These are phyloP conservation scores for Suhomyces prunicola DNA, from an alignment of 805 yeast species.

Conservation along the genomic window DNA sequence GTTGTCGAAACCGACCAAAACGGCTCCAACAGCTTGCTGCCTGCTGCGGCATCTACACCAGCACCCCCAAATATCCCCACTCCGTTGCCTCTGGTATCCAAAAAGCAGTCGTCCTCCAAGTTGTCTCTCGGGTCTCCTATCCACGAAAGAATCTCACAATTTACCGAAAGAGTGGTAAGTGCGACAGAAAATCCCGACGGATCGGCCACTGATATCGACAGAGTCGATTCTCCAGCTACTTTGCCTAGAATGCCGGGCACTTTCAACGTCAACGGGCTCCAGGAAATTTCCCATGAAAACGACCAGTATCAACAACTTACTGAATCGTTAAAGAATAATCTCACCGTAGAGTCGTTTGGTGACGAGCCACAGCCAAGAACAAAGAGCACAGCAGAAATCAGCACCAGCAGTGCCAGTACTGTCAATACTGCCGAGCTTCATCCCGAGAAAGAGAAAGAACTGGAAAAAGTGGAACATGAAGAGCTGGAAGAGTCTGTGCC, in stretches of 20 bases:
- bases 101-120: not conserved
- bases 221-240: conserved; percentile 5
- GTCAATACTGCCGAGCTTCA: conserved; percentile 1
- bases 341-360: conserved; percentile 5
- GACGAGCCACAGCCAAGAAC: not conserved
- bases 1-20: not conserved
- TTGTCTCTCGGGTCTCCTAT: conserved; percentile 12
- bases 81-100: not conserved
- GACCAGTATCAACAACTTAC: conserved; percentile 10
- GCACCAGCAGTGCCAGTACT: not conserved
- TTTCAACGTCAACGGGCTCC: conserved; percentile 45
- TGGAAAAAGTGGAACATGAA: not conserved
- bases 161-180: conserved; percentile 9
- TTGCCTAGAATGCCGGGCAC: conserved; percentile 46
- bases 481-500: not conserved
- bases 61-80: not conserved
- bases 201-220: not conserved
- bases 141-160: conserved; percentile 11
- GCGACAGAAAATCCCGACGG: conserved; percentile 3
- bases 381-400: not conserved
- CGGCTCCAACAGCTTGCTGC: not conserved
- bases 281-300: conserved; percentile 9
- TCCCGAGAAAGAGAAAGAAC: not conserved
- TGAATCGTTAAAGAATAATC: conserved; percentile 4
- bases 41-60: not conserved